Evolutionary conservation across 768 basidiomycete species (phyloP), one percentile per base, ranked within the genome.

Genomic region (Scleroderma bovista): DNA sequence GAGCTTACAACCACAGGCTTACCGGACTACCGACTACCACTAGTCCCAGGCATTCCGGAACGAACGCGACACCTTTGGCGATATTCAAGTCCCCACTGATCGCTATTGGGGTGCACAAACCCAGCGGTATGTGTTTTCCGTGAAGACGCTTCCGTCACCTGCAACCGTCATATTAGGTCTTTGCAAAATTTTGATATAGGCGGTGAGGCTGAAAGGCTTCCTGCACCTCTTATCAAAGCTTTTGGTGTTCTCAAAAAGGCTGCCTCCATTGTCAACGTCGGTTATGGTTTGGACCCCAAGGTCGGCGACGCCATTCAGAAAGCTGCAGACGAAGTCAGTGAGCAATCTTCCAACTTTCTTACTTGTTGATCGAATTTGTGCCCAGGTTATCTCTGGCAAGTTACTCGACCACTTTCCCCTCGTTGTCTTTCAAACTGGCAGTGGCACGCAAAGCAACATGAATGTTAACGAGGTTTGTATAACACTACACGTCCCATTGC

Each of bases 371-470:
- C 50, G n/a, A 46, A 41, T 19, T 43, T 48, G 50, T 42, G 15
- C 24, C 31, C 58, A 94, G 93, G 95, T 99, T 60, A 98, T 98
- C 66, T 89, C 89, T 40, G 95, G 94, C 46, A 90, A 93, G 66
- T 79, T 99, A 51, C 77, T 86, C 19, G 93, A 93, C 57, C 89
- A 99, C 71, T 99, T 99, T 74, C 96, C 96, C 22, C 75, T 99
- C 34, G 96, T 99, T 33, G 94, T 99, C 37, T 99, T 97, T 80
- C 96, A 99, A 71, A 99, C 96, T 20, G 96, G 96, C 52, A 94
- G 91, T 49, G 96, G 96, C 17, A 99, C 96, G 2, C 96, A 99
- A 69, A 94, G 89, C 64, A 99, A 99, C 75, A 99, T 99, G 96
- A 99, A 91, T 68, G 91, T 82, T 53, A 99, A 99, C 67, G 96